Conservation (phyloP, 2,329 filamentous ascomycete genomes). For the Lachnellula subtilissima region DNA sequence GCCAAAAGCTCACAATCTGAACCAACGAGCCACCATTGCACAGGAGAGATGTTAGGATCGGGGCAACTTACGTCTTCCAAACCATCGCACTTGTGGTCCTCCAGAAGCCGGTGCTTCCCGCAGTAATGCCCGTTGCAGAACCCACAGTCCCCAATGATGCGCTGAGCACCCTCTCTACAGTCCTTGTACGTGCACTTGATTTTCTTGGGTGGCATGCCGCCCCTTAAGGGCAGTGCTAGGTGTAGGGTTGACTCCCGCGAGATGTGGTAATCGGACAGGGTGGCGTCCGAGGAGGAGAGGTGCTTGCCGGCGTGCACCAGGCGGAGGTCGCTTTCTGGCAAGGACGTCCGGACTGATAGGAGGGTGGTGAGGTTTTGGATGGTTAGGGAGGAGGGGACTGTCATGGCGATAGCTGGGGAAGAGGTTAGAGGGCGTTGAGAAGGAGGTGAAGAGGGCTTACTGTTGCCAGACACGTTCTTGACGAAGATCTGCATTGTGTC, state of each 20-base stretch:
- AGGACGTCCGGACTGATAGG: slow-evolving; percentile 52
- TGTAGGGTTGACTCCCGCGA: slow-evolving; percentile 46
- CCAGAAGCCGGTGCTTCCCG: slow-evolving; percentile 87
- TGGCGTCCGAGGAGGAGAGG: slow-evolving; percentile 35
- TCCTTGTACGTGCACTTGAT: slow-evolving; percentile 83
- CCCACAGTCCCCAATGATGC: slow-evolving; percentile 91
- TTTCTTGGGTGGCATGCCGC: slow-evolving; percentile 65
- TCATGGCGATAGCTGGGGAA: slow-evolving; percentile 49
- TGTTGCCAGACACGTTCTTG: slow-evolving; percentile 53
- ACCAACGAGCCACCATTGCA: slow-evolving; percentile 41
- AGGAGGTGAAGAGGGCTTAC: slow-evolving; percentile 37
- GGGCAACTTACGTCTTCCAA: slow-evolving; percentile 71
- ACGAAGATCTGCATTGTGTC: slow-evolving; percentile 58
- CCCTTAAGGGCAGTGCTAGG: slow-evolving; percentile 51
- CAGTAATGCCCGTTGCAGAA: slow-evolving; percentile 95
- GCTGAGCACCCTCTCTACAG: slow-evolving; percentile 81
- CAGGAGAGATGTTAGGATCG: neutral
- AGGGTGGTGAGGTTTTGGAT: slow-evolving; percentile 52
- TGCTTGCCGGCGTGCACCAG: slow-evolving; percentile 56
- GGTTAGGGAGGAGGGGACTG: slow-evolving; percentile 48
- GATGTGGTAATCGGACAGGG: slow-evolving; percentile 45
- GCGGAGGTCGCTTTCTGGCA: slow-evolving; percentile 46
- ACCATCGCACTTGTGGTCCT: slow-evolving; percentile 89
- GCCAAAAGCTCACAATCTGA: slow-evolving; percentile 30
- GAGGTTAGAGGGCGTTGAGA: slow-evolving; percentile 22